These are phyloP conservation scores for Alternaria viburni DNA, from an alignment of 2,329 filamentous ascomycete species.

Conservation along the genomic window DNA sequence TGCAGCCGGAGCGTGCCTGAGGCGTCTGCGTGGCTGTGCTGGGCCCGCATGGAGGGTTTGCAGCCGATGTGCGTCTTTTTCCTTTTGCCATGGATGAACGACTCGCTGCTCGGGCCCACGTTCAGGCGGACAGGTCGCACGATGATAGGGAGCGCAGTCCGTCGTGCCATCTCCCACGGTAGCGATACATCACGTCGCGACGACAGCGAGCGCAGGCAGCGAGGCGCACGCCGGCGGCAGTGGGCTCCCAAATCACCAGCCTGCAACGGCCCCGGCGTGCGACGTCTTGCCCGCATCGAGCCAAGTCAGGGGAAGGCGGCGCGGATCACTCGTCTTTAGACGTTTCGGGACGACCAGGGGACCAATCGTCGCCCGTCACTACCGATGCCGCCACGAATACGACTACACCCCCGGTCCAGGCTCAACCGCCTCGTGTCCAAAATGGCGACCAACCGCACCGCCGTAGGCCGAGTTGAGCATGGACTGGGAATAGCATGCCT, in stretches of 20 bases:
- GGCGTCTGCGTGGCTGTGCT: slow-evolving; percentile 16
- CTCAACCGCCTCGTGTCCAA: slow-evolving; percentile 32
- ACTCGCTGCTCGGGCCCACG: neutral
- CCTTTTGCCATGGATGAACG: neutral
- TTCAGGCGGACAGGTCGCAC: neutral
- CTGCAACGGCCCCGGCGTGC: neutral
- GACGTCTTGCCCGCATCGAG: slow-evolving; percentile 14
- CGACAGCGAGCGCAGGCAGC: neutral
- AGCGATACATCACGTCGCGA: neutral
- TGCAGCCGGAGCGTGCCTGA: slow-evolving; percentile 16
- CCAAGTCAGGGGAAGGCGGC: slow-evolving; percentile 35
- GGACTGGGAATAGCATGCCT: slow-evolving; percentile 28
- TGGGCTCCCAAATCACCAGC: neutral
- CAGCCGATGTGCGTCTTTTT: slow-evolving; percentile 1
- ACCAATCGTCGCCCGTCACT: slow-evolving; percentile 24
- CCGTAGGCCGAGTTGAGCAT: slow-evolving; percentile 25
- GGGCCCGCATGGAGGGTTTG: slow-evolving; percentile 1
- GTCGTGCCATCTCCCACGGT: neutral
- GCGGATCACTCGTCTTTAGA: slow-evolving; percentile 26
- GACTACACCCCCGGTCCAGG: slow-evolving; percentile 23
- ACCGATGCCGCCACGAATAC: slow-evolving; percentile 17
- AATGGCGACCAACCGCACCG: slow-evolving; percentile 19
- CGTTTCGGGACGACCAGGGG: slow-evolving; percentile 30
- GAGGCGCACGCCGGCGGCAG: slow-evolving; percentile 5
- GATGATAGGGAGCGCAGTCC: neutral